These are phyloP conservation scores for Mikania micrantha DNA, from an alignment of 129 eudicot species.

Conservation along the genomic window DNA sequence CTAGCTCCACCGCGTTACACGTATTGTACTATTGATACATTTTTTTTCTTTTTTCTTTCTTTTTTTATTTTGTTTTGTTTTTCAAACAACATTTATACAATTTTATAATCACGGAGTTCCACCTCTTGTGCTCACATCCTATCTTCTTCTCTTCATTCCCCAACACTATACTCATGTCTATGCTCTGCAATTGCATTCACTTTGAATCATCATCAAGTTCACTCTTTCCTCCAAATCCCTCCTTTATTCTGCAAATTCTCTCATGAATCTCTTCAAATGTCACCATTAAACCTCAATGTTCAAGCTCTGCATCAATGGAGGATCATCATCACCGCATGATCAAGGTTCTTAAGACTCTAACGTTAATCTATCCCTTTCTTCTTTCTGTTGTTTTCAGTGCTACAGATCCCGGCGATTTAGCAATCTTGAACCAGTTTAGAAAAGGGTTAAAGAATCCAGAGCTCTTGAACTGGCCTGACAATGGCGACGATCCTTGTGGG, in stretches of 20 bases:
- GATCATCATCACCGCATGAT: not conserved
- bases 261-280: not conserved
- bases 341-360: constrained; percentile 1
- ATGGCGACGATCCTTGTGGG: constrained; percentile 87
- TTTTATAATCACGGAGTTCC: not conserved
- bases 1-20: constrained; percentile 1
- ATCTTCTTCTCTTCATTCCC: constrained; percentile 15
- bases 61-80: too few species aligned
- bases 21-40: too few species aligned
- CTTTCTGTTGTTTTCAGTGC: constrained; percentile 28
- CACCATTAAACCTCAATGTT: constrained; percentile 21
- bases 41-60: too few species aligned
- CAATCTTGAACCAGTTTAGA: constrained; percentile 58
- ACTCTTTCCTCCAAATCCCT: not conserved
- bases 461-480: constrained; percentile 76
- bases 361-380: constrained; percentile 4
- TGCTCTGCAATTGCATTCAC: not conserved
- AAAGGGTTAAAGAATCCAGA: constrained; percentile 74
- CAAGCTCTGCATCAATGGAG: constrained; percentile 13
- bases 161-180: not conserved
- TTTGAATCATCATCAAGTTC: not conserved
- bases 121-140: constrained; percentile 12
- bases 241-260: not conserved
- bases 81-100: too few species aligned
- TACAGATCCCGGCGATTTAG: constrained; percentile 79